Evolutionary conservation across 495 filamentous ascomycete genomes (phyloP).

Genomic region (Xylona heveae): DNA sequence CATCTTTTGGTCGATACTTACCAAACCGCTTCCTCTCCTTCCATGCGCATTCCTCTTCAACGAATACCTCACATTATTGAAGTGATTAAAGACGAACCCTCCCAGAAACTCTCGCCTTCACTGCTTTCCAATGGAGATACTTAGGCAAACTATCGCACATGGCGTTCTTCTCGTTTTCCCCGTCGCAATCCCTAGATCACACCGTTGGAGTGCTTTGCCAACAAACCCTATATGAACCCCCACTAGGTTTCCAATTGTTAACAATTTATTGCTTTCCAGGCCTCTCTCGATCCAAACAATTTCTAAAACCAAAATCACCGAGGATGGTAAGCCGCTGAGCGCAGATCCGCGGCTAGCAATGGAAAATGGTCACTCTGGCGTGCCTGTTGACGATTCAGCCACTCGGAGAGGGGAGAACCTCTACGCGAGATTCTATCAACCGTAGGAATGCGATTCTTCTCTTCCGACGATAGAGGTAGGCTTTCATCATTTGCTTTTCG

Average conservation of each 20-base stretch:
- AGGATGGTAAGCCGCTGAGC: conserved; percentile 26
- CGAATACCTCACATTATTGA: not conserved
- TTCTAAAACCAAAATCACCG: conserved; percentile 24
- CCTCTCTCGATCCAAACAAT: conserved; percentile 24
- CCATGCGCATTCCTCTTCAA: not conserved
- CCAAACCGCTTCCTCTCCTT: not conserved
- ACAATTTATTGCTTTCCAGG: conserved; percentile 12
- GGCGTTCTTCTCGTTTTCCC: conserved; percentile 1
- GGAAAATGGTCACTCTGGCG: conserved; percentile 34
- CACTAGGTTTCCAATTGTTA: not conserved
- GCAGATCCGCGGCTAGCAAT: conserved; percentile 25
- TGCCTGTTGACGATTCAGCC: conserved; percentile 40
- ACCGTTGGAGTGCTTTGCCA: not conserved
- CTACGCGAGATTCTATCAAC: conserved; percentile 43
- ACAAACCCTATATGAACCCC: not conserved
- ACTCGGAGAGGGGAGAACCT: conserved; percentile 38
- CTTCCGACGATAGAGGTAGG: too few relatives aligned
- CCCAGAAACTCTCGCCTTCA: not conserved
- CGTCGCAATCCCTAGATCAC: conserved; percentile 1
- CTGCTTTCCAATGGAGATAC: conserved; percentile 1
- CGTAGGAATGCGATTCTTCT: too few relatives aligned
- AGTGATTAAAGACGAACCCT: not conserved
- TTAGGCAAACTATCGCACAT: conserved; percentile 1
- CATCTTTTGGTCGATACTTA: not conserved
- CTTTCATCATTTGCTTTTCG: too few relatives aligned